Evolutionary conservation across 768 basidiomycete species (phyloP), one percentile per base, ranked within the genome.

Genomic region (Xerocomellus chrysenteron): DNA sequence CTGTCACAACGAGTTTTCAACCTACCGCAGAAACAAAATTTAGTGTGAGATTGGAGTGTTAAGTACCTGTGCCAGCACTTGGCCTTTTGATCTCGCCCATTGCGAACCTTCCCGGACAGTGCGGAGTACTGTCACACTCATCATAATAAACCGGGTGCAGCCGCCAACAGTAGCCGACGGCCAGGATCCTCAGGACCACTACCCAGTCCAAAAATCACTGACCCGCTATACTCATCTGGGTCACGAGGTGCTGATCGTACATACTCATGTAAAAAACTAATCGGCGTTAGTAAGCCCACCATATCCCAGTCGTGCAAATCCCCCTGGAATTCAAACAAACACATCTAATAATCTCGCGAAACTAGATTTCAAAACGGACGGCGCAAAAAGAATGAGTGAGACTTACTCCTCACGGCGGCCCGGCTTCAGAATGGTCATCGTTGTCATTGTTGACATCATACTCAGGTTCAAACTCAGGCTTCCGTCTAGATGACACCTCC

Each of bases 1-100:
- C 59, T 67, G 56, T 71, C 60, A 50, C 68, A 71, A 56, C 64
- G 58, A 47, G 63, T 59, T 52, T 71, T 71, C 55, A 69, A 55
- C 44, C 68, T 71, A 45, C 14, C 35, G 17, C 44, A 40, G 24
- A 35, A 39, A 56, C 17, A 12, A 40, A 39, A 8, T 10, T 50
- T 13, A 26, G 6, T n/a, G 32, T 56, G 13, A 45, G 50, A 54
- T 52, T 19, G 14, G 5, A 49, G 13, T 30, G 30, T 35, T 14
- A 39, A 14, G 14, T 2, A 6, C 6, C 14, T 9, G 17, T 26
- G 36, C 48, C 30, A 48, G 17, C 19, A 9, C 17, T 39, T 16
- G 30, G 21, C 21, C 21, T 21, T 21, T 21, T 21, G 21, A 21
- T 21, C 21, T 21, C 26, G 26, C 3, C 5, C 26, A 26, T 26